phyloP scores from a whole-genome alignment of 805 yeast species.

The Saccharomycopsis sp. region DNA sequence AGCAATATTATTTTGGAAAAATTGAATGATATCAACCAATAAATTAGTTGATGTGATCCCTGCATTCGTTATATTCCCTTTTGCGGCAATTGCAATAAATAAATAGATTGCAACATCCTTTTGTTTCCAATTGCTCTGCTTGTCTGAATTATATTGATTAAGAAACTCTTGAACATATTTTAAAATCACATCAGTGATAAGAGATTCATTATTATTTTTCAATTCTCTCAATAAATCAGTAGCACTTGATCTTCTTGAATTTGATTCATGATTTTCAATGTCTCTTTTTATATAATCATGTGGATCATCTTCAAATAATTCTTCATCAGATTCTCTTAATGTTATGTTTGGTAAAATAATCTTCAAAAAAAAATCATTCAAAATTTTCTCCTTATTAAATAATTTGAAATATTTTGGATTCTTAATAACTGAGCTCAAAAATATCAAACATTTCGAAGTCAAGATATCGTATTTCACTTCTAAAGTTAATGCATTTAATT shows the following conservation, averaged over 20 bases:
- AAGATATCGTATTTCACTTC: slow-evolving; percentile 79
- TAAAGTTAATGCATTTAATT: slow-evolving; percentile 57
- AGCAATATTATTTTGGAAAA: slow-evolving; percentile 76
- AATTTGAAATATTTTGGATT: slow-evolving; percentile 60
- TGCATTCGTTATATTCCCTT: slow-evolving; percentile 76
- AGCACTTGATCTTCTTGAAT: slow-evolving; percentile 87
- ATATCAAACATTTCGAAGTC: slow-evolving; percentile 72
- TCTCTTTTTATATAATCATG: slow-evolving; percentile 88
- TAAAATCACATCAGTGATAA: slow-evolving; percentile 71
- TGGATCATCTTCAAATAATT: slow-evolving; percentile 94
- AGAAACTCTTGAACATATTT: slow-evolving; percentile 64
- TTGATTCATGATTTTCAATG: slow-evolving; percentile 90
- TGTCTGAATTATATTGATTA: slow-evolving; percentile 37
- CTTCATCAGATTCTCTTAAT: slow-evolving; percentile 83
- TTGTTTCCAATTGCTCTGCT: slow-evolving; percentile 66
- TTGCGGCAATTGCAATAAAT: slow-evolving; percentile 84
- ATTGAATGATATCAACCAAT: slow-evolving; percentile 77
- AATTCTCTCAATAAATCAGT: slow-evolving; percentile 86
- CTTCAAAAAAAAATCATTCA: slow-evolving; percentile 72
- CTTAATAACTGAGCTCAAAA: slow-evolving; percentile 74
- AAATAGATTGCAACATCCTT: slow-evolving; percentile 84
- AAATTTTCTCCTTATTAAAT: slow-evolving; percentile 53
- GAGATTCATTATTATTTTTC: slow-evolving; percentile 66
- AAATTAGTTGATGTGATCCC: slow-evolving; percentile 86
- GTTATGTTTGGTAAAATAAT: slow-evolving; percentile 85